Conservation (phyloP, 2,329 filamentous ascomycete species). For the Diaporthe ampelina region DNA sequence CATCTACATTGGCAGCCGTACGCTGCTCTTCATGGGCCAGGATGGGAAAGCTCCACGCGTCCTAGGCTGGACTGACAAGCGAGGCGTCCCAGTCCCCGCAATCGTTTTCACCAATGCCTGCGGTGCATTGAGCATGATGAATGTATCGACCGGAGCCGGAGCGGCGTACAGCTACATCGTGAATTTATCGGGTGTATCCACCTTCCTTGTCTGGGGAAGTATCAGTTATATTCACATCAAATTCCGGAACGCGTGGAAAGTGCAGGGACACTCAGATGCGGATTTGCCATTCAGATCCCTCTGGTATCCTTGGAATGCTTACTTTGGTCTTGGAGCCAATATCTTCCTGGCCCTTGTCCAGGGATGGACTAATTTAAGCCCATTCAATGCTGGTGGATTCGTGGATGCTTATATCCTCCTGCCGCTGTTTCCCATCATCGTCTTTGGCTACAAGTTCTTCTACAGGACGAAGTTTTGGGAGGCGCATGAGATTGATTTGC, state of each 20-base stretch:
- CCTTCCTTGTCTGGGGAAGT: slow-evolving; percentile 79
- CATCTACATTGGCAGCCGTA: slow-evolving; percentile 83
- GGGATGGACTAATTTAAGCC: slow-evolving; percentile 72
- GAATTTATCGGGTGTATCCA: slow-evolving; percentile 77
- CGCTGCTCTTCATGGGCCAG: slow-evolving; percentile 82
- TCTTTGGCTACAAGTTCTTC: slow-evolving; percentile 65
- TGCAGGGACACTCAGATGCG: slow-evolving; percentile 67
- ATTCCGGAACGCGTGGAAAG: slow-evolving; percentile 74
- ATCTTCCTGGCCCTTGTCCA: slow-evolving; percentile 72
- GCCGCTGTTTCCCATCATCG: slow-evolving; percentile 71
- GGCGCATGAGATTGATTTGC: slow-evolving; percentile 67
- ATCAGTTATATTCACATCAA: slow-evolving; percentile 81
- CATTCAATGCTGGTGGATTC: slow-evolving; percentile 70
- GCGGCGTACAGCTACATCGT: slow-evolving; percentile 78
- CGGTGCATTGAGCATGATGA: slow-evolving; percentile 82
- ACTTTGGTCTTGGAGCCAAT: slow-evolving; percentile 70
- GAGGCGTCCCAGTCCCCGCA: slow-evolving; percentile 72
- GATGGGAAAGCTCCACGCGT: slow-evolving; percentile 78
- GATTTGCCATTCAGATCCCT: slow-evolving; percentile 70
- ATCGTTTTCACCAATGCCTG: slow-evolving; percentile 79
- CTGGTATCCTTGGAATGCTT: slow-evolving; percentile 70
- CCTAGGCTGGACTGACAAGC: slow-evolving; percentile 75
- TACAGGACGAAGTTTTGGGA: slow-evolving; percentile 67
- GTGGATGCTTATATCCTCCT: slow-evolving; percentile 75
- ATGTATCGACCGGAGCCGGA: slow-evolving; percentile 75